Evolutionary conservation across 1,284 basidiomycete species (phyloP).

Genomic region (Cutaneotrichosporon sp.): DNA sequence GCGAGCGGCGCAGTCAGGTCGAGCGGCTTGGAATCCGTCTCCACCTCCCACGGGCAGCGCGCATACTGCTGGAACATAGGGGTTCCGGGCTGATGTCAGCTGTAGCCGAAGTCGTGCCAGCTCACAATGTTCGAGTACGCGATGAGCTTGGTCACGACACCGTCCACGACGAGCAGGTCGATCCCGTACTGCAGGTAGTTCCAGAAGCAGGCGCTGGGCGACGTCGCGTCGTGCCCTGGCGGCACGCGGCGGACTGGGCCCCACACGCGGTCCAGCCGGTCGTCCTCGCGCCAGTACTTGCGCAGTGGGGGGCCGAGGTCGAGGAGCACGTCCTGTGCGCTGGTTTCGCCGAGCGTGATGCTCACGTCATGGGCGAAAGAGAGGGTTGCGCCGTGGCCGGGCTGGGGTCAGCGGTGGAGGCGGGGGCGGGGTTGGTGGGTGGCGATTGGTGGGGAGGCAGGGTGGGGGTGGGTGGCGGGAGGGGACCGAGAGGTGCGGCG

Average conservation of each 20-base stretch:
- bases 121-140: conserved; percentile 81
- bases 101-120: not conserved
- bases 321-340: conserved; percentile 73
- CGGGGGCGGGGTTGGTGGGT: not conserved
- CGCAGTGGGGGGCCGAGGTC: conserved; percentile 77
- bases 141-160: conserved; percentile 75
- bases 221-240: not conserved
- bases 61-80: conserved; percentile 84
- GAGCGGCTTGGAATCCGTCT: conserved; percentile 25
- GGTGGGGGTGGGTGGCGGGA: not conserved
- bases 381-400: conserved; percentile 70
- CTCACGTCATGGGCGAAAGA: conserved; percentile 57
- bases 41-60: conserved; percentile 80
- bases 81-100: conserved; percentile 69
- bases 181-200: conserved; percentile 88
- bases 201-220: conserved; percentile 68
- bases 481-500: not conserved
- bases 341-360: conserved; percentile 73
- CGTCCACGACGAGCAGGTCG: conserved; percentile 75
- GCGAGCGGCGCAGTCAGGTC: conserved; percentile 31
- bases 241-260: conserved; percentile 15
- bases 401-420: conserved; percentile 54
- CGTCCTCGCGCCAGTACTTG: conserved; percentile 81
- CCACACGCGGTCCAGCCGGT: conserved; percentile 63
- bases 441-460: not conserved